These are phyloP conservation scores for Coelastrella sp. DNA, from an alignment of 139 green algal genomes.

Conservation along the genomic window DNA sequence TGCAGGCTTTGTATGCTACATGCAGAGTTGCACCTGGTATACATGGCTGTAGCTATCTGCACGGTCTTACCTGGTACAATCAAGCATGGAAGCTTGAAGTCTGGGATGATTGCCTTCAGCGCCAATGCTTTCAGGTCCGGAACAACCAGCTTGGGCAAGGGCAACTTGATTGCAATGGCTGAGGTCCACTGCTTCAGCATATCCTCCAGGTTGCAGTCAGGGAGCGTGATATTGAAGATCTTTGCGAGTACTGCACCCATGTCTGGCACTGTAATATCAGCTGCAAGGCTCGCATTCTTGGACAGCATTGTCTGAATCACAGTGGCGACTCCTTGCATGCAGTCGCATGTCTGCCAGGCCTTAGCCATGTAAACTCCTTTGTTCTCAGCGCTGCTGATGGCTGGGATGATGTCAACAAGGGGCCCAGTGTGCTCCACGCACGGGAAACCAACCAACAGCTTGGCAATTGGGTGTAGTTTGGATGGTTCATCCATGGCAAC, in stretches of 20 bases:
- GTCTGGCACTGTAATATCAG: neutral
- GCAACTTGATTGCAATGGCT: neutral
- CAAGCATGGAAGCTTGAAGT: constrained; percentile 10
- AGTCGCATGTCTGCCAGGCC: neutral
- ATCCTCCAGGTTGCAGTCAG: neutral
- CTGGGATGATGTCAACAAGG: constrained; percentile 1
- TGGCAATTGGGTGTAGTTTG: neutral
- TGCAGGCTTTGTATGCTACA: too few relatives aligned
- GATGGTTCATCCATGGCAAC: neutral
- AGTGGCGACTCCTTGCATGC: neutral
- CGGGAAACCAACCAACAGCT: neutral
- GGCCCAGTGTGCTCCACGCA: constrained; percentile 23
- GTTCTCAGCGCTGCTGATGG: neutral
- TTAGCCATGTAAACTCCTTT: neutral
- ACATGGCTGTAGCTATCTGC: too few relatives aligned
- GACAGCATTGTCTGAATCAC: neutral
- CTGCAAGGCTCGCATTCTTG: neutral
- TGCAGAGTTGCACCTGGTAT: too few relatives aligned
- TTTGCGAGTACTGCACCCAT: neutral
- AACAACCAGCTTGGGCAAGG: neutral
- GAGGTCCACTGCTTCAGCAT: neutral
- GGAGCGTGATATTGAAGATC: neutral
- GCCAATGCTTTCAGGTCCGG: neutral
- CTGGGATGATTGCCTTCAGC: neutral
- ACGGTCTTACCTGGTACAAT: neutral